Conservation (phyloP, 2,329 filamentous ascomycete species). For the Aspergillus japonicus region DNA sequence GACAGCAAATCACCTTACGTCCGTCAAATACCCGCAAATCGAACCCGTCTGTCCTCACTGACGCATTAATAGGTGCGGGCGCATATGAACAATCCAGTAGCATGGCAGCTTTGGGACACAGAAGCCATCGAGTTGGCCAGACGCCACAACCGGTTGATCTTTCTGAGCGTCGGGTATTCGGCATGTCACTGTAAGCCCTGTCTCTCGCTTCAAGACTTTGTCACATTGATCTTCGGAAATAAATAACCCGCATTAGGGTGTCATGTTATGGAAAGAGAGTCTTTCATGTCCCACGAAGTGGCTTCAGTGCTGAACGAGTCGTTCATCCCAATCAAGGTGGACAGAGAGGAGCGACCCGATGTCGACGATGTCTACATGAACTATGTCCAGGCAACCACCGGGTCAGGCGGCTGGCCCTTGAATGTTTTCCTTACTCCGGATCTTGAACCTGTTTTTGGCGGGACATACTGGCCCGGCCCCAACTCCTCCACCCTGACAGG, state of each 20-base stretch:
- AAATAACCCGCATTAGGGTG: conserved; percentile 56
- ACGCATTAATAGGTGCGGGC: conserved; percentile 57
- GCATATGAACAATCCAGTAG: conserved; percentile 77
- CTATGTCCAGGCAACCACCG: conserved; percentile 91
- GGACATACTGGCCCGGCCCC: conserved; percentile 91
- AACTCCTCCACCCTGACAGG: conserved; percentile 52
- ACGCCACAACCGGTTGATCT: conserved; percentile 81
- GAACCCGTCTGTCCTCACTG: conserved; percentile 7
- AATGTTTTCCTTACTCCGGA: conserved; percentile 96
- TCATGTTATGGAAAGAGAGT: conserved; percentile 90
- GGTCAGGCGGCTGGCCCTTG: conserved; percentile 86
- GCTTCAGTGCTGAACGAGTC: conserved; percentile 78
- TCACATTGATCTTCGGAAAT: neutral
- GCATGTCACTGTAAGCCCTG: conserved; percentile 82
- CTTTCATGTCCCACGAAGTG: conserved; percentile 79
- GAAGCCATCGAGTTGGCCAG: conserved; percentile 75
- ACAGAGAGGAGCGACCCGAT: conserved; percentile 90
- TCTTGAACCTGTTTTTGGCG: conserved; percentile 90
- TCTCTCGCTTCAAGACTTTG: neutral
- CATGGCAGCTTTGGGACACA: conserved; percentile 85
- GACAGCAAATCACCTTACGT: conserved; percentile 59
- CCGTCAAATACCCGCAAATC: neutral
- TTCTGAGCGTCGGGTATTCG: conserved; percentile 90
- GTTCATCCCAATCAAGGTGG: conserved; percentile 90
- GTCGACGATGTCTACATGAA: conserved; percentile 98